phyloP scores from a whole-genome alignment of 176 grass and related monocot species.

The Melocanna baccifera region DNA sequence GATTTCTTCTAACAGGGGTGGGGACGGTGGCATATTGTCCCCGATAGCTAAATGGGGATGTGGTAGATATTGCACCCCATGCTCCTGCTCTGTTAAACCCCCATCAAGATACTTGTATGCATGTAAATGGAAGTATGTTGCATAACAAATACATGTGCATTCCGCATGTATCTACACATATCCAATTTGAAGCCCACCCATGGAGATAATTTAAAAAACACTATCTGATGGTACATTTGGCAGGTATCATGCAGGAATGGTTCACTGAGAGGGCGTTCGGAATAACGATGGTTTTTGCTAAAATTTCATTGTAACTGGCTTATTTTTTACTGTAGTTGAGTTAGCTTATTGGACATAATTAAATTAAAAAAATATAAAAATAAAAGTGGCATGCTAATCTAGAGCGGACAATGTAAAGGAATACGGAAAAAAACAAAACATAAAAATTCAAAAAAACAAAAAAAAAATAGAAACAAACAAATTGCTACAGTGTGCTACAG shows the following conservation, averaged over 20 bases:
- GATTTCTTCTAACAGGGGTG: background rate
- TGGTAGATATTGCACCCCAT: background rate
- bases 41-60: background rate
- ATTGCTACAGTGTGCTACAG: too few relatives aligned
- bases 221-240: background rate
- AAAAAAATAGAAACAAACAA: too few relatives aligned
- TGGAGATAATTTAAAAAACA: background rate
- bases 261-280: too few relatives aligned
- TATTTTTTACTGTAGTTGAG: too few relatives aligned
- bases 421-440: too few relatives aligned
- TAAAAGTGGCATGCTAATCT: too few relatives aligned
- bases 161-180: background rate
- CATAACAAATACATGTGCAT: background rate
- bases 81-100: background rate
- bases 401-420: too few relatives aligned
- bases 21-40: background rate
- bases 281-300: too few relatives aligned
- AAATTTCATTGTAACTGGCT: too few relatives aligned
- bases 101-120: conserved; percentile 3
- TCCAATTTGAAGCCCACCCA: background rate
- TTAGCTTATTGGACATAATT: too few relatives aligned
- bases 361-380: too few relatives aligned
- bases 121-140: background rate
- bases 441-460: too few relatives aligned
- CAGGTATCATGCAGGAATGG: conserved; percentile 2